Evolutionary conservation across 768 basidiomycete genomes (phyloP), one percentile per base, ranked within the genome.

Genomic region (Nidularia pulvinata): DNA sequence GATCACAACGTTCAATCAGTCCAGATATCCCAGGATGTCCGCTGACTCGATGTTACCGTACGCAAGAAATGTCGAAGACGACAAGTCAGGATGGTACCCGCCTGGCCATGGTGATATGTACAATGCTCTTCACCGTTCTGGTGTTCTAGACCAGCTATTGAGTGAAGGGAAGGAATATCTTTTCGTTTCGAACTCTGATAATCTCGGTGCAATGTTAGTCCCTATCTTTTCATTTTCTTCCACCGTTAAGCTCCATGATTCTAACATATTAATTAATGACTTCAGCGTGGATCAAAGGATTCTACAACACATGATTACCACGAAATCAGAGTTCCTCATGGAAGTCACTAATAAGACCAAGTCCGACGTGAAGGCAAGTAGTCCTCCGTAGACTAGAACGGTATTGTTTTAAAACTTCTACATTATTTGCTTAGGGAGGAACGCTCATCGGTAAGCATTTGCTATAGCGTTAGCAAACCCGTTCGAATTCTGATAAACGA

Each of bases 291-390:
- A 92, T 68, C 75, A 83, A 61, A 82, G 75, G 55, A 93, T 95
- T 63, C 72, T 91, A 43, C 82, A 87, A 59, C 83, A 93, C 65
- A 92, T 94, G 88, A 77, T 87, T 56, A 81, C 90, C 62, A 75
- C 79, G 4, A 70, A 84, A 55, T 79, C 84, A 14, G 93, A 94
- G 67, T 93, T 92, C 72, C 69, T 91, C 65, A 91, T 91, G 89
- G 90, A 94, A 72, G 88, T 94, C 58, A 94, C 92, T 11, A 86
- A 92, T 76, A 94, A 92, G 81, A 93, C 89, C 59, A 92, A 93
- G 78, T 87, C 84, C 32, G 91, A 85, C 56, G 67, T 78, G 47
- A 79, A 83, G 54, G 62, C 61, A 46, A 3, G 53, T 53, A 10
- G 37, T 54, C 19, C 19, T 19, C 19, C 19, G 19, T 19, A 19